Percentiles rank a stretch among this genome's conserved stretches.
Evolutionary conservation across 768 basidiomycete genomes (phyloP).

Genomic region (Suillus placidus): DNA sequence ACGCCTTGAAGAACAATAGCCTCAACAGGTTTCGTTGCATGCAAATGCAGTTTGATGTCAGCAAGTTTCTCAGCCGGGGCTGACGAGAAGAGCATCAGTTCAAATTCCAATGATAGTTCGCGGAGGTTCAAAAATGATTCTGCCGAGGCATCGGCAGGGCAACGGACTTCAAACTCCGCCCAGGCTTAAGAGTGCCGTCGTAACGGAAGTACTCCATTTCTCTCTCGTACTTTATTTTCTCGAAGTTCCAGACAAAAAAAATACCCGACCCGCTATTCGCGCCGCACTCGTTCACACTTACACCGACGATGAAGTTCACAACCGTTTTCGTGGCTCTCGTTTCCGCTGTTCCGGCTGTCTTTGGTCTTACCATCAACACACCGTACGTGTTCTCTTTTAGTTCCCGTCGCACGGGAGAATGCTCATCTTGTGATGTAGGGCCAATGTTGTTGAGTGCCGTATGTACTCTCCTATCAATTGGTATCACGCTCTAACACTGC

Average conservation of each 20-base stretch:
- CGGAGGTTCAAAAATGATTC: not conserved
- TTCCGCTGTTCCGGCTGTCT: constrained; percentile 36
- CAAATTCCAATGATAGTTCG: not conserved
- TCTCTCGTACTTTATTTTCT: constrained; percentile 11
- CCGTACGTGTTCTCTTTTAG: constrained; percentile 50
- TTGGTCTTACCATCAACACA: constrained; percentile 63
- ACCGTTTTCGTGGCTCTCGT: constrained; percentile 33
- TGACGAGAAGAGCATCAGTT: not conserved
- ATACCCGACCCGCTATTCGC: constrained; percentile 16
- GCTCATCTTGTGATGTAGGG: constrained; percentile 28
- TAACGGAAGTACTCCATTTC: not conserved
- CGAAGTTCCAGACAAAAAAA: not conserved
- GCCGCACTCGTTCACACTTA: constrained; percentile 19
- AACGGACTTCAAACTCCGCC: constrained; percentile 31
- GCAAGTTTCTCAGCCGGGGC: not conserved
- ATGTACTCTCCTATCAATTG: constrained; percentile 21
- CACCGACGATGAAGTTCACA: constrained; percentile 40
- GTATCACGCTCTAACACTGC: constrained; percentile 8
- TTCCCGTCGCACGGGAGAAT: constrained; percentile 7
- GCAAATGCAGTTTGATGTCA: not conserved
- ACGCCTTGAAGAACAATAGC: not conserved
- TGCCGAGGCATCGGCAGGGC: not conserved
- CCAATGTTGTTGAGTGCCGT: constrained; percentile 53
- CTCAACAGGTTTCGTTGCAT: not conserved
- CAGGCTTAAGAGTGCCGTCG: constrained; percentile 2